Conservation (phyloP, 176 grass and related monocot species). For the Microstegium vimineum region DNA sequence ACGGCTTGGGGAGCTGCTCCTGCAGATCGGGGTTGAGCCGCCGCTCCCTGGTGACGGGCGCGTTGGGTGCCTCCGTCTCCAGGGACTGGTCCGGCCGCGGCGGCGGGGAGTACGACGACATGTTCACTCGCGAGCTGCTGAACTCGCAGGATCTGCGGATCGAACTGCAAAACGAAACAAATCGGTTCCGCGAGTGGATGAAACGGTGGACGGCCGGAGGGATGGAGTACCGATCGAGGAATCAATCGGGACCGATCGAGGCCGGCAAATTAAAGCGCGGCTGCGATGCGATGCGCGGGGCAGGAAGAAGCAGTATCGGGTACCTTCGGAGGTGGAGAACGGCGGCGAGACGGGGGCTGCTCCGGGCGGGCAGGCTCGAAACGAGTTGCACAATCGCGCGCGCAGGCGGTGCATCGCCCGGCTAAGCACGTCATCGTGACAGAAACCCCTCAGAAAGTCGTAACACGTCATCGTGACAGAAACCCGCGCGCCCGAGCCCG, state of each 20-base stretch:
- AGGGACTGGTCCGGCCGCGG: slow-evolving; percentile 7
- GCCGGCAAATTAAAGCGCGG: neutral
- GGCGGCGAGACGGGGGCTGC: slow-evolving; percentile 4
- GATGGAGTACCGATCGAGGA: neutral
- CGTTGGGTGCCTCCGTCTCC: slow-evolving; percentile 44
- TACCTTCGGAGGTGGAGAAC: neutral
- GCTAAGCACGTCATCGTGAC: neutral
- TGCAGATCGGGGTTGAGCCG: slow-evolving; percentile 55
- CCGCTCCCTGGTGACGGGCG: slow-evolving; percentile 43
- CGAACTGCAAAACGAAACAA: neutral
- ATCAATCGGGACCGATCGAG: neutral
- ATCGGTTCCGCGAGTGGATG: neutral
- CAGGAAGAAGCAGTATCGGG: neutral
- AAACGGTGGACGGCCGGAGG: neutral
- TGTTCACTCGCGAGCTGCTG: neutral
- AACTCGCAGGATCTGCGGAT: slow-evolving; percentile 22
- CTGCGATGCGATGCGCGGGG: neutral
- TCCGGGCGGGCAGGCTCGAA: neutral
- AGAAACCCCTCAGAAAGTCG: neutral
- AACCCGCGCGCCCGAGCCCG: neutral
- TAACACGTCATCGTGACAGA: neutral
- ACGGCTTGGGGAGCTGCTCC: slow-evolving; percentile 40
- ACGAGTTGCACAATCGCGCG: neutral
- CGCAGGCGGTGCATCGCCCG: neutral
- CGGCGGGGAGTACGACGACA: neutral